Percentiles rank a stretch among this genome's conserved stretches.
phyloP scores from a whole-genome alignment of 768 basidiomycete genomes.

The Calocera viscosa region DNA sequence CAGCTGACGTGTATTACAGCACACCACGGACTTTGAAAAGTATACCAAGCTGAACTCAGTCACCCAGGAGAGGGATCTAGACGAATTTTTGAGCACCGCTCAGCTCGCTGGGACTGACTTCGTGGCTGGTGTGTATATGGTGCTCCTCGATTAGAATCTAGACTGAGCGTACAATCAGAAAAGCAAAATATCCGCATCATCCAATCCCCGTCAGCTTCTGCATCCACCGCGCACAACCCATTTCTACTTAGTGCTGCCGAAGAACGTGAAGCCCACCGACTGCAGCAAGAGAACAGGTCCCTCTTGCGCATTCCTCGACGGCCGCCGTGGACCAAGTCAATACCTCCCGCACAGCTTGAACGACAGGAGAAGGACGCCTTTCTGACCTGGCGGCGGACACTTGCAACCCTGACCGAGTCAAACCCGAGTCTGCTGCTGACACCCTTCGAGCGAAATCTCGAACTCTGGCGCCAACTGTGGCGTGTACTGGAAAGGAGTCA shows the following conservation, averaged over 20 bases:
- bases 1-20: constrained; percentile 34
- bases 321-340: constrained; percentile 76
- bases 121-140: constrained; percentile 70
- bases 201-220: constrained; percentile 33
- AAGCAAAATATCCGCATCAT: constrained; percentile 71
- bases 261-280: constrained; percentile 58
- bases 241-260: constrained; percentile 74
- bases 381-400: constrained; percentile 79
- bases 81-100: constrained; percentile 91
- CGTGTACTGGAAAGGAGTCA: constrained; percentile 90
- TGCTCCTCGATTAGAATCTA: too few species aligned
- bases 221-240: constrained; percentile 52
- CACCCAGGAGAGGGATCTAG: constrained; percentile 89
- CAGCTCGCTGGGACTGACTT: constrained; percentile 92
- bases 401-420: constrained; percentile 53
- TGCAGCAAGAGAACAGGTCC: constrained; percentile 59
- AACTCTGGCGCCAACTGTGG: constrained; percentile 99
- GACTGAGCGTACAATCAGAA: background rate
- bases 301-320: constrained; percentile 68
- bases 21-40: constrained; percentile 59
- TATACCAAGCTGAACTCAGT: constrained; percentile 70
- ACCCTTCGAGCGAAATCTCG: constrained; percentile 92
- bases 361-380: constrained; percentile 81
- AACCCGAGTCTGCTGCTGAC: constrained; percentile 78
- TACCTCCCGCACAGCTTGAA: constrained; percentile 69